phyloP scores from a whole-genome alignment of 2,329 filamentous ascomycete species.

The Domatiomyces globalis region DNA sequence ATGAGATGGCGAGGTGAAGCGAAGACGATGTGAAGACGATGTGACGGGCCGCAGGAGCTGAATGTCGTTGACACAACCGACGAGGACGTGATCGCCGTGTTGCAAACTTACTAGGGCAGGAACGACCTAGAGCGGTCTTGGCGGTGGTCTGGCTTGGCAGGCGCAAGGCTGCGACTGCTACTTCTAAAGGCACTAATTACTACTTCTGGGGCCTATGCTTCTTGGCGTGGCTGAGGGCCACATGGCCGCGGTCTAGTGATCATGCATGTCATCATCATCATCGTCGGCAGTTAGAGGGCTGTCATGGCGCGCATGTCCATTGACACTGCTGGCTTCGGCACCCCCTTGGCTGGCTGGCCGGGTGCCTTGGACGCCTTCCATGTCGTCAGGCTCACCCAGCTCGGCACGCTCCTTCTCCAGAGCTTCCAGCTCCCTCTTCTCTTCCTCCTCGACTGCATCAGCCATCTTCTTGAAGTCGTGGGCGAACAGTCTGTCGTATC shows the following conservation, averaged over 20 bases:
- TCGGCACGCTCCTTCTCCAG: conserved; percentile 18
- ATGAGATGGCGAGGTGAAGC: background rate
- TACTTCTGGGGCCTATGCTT: too few relatives aligned
- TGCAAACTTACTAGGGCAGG: background rate
- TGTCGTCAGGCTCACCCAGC: conserved; percentile 11
- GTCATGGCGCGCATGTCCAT: conserved; percentile 2
- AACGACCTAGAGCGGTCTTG: background rate
- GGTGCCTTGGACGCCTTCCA: conserved; percentile 4
- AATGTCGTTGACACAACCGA: background rate
- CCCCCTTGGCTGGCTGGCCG: too few relatives aligned
- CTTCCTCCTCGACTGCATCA: conserved; percentile 13
- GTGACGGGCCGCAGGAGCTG: background rate
- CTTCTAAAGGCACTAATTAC: too few relatives aligned
- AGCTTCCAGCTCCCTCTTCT: conserved; percentile 9
- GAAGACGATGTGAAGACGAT: conserved; percentile 1
- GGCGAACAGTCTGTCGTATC: conserved; percentile 32
- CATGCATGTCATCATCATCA: conserved; percentile 4
- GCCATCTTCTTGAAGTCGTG: conserved; percentile 15
- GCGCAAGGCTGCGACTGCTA: too few relatives aligned
- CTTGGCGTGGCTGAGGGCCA: too few relatives aligned
- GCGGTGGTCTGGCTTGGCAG: too few relatives aligned
- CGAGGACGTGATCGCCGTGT: background rate
- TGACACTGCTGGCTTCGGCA: background rate
- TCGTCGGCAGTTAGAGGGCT: conserved; percentile 3
- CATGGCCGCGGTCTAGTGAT: background rate